Percentiles rank a stretch among this genome's conserved stretches.
Evolutionary conservation across 257 asterid species (phyloP).

Genomic region (Ballota nigra): DNA sequence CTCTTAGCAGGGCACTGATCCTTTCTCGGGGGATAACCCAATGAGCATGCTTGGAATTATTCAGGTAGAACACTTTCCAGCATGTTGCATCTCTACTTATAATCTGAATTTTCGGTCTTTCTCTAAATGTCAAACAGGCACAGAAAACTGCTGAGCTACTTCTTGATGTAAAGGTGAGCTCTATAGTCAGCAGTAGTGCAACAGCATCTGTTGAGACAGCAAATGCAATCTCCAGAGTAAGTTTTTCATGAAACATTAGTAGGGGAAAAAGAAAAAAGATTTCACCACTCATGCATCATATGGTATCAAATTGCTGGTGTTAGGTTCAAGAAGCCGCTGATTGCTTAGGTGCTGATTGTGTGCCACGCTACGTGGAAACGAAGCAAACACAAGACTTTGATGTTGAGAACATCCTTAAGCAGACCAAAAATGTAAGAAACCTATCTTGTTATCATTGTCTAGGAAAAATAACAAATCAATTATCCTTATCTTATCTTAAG

Average conservation of each 20-base stretch:
- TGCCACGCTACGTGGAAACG: conserved; percentile 65
- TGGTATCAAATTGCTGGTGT: neutral
- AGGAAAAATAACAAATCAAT: neutral
- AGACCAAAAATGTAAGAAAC: conserved; percentile 52
- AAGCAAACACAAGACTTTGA: conserved; percentile 58
- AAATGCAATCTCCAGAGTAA: conserved; percentile 67
- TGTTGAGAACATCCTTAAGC: conserved; percentile 51
- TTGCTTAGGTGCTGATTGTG: conserved; percentile 81
- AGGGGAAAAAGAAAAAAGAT: neutral
- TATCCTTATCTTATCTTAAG: neutral
- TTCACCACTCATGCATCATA: neutral
- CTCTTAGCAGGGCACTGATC: conserved; percentile 38
- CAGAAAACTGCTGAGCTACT: conserved; percentile 89
- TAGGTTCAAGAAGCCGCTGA: conserved; percentile 98
- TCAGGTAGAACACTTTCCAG: conserved; percentile 45
- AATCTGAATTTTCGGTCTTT: neutral
- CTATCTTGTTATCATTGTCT: neutral
- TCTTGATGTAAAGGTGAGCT: conserved; percentile 69
- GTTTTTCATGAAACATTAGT: conserved; percentile 1
- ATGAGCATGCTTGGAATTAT: conserved; percentile 81
- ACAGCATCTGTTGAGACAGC: conserved; percentile 78
- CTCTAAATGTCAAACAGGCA: conserved; percentile 48
- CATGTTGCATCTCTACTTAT: neutral
- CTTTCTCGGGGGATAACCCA: conserved; percentile 46
- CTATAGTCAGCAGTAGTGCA: conserved; percentile 61